Percentiles rank a stretch among this genome's conserved stretches.
These are phyloP conservation scores for Fusarium ramigenum DNA, from an alignment of 2,329 filamentous ascomycete species.

Conservation along the genomic window DNA sequence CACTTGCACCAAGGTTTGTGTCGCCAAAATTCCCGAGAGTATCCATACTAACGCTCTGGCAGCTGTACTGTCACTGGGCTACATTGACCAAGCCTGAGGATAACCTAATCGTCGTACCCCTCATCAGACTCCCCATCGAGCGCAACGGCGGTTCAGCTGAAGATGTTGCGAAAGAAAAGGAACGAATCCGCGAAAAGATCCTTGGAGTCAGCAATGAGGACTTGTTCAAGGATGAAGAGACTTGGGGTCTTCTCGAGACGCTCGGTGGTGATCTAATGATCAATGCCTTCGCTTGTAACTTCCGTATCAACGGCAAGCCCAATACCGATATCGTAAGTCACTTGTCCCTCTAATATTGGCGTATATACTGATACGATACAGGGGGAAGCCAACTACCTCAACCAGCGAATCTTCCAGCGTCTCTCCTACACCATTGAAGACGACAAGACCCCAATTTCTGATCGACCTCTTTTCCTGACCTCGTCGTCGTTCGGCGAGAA, in stretches of 20 bases:
- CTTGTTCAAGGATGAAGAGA: not conserved
- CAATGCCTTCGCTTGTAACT: not conserved
- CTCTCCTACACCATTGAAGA: not conserved
- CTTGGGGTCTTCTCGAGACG: not conserved
- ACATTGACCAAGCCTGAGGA: not conserved
- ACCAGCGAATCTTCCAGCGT: not conserved
- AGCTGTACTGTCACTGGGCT: not conserved
- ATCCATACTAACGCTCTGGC: not conserved
- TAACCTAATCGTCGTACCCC: not conserved
- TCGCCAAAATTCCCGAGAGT: no score
- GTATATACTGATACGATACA: fast-evolving
- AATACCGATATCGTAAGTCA: not conserved
- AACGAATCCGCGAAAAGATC: not conserved
- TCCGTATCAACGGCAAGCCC: not conserved
- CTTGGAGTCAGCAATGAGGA: not conserved
- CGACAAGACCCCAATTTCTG: not conserved
- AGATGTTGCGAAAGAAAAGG: not conserved
- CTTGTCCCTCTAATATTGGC: fast-evolving
- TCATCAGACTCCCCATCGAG: not conserved
- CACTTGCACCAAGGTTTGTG: not conserved
- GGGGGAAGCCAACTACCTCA: not conserved
- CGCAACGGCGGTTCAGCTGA: not conserved
- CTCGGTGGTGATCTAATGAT: not conserved
- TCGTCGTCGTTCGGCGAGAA: not conserved
- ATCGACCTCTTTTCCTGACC: not conserved